A percentile compares a stretch with the other conserved stretches of the same genome.
Conservation (phyloP, 768 basidiomycete genomes). For the Lactifluus subvellereus region DNA sequence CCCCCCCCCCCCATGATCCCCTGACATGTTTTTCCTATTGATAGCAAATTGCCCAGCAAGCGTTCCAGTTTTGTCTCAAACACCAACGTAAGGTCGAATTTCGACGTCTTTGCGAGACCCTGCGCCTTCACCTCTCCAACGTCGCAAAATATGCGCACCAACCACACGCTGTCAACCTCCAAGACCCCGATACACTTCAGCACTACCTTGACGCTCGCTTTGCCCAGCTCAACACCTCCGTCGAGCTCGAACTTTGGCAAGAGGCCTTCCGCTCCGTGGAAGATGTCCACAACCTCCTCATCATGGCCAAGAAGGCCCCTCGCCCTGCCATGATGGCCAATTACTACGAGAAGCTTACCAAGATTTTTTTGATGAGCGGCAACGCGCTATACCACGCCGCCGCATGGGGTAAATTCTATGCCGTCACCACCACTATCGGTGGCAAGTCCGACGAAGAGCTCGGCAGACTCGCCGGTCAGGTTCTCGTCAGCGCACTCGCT, state of each 20-base stretch:
- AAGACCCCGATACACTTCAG: slow-evolving; percentile 90
- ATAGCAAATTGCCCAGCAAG: slow-evolving; percentile 93
- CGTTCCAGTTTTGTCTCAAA: slow-evolving; percentile 93
- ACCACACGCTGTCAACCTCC: slow-evolving; percentile 89
- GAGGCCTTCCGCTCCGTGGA: slow-evolving; percentile 98
- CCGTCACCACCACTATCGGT: slow-evolving; percentile 62
- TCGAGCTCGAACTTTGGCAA: slow-evolving; percentile 98
- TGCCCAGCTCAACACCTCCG: slow-evolving; percentile 91
- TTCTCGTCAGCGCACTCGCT: slow-evolving; percentile 86
- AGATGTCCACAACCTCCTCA: slow-evolving; percentile 93
- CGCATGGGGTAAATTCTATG: slow-evolving; percentile 86
- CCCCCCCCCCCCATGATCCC: background rate
- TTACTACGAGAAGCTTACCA: slow-evolving; percentile 97
- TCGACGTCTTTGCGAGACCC: slow-evolving; percentile 91
- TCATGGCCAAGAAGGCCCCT: slow-evolving; percentile 88
- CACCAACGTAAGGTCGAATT: slow-evolving; percentile 96
- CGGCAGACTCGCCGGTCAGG: slow-evolving; percentile 79
- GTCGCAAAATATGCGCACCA: slow-evolving; percentile 95
- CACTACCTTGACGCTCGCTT: slow-evolving; percentile 97
- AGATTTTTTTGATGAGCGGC: slow-evolving; percentile 93
- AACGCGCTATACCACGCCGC: slow-evolving; percentile 96
- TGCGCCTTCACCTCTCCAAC: slow-evolving; percentile 90
- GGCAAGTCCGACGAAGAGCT: slow-evolving; percentile 75
- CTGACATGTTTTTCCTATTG: background rate
- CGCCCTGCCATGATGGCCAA: slow-evolving; percentile 97